Conservation (phyloP, 306 rosid genomes). For the Mimosa pudica region DNA sequence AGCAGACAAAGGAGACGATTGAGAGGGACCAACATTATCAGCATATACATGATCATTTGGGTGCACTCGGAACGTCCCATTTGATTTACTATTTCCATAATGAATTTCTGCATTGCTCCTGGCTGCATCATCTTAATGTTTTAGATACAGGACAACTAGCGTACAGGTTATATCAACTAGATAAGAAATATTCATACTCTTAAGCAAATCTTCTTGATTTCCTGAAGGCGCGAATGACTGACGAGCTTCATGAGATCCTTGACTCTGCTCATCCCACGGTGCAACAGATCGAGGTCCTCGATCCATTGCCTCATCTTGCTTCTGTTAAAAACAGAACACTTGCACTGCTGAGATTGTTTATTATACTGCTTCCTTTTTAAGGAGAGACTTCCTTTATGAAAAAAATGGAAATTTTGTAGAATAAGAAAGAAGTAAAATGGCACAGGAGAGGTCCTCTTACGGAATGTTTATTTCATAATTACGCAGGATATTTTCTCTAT, state of each 20-base stretch:
- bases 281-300: conserved; percentile 45
- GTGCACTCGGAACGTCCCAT: conserved; percentile 53
- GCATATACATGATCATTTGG: conserved; percentile 47
- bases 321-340: conserved; percentile 52
- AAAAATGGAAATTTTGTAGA: background rate
- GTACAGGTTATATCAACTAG: conserved; percentile 44
- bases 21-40: conserved; percentile 57
- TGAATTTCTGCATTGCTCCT: conserved; percentile 39
- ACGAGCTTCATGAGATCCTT: conserved; percentile 53
- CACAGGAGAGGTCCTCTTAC: background rate
- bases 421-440: background rate
- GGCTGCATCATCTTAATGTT: conserved; percentile 47
- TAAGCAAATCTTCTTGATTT: conserved; percentile 41
- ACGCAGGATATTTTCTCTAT: background rate
- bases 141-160: conserved; percentile 40
- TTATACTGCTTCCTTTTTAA: conserved; percentile 26
- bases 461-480: background rate
- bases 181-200: conserved; percentile 32
- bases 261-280: conserved; percentile 53
- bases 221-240: conserved; percentile 44
- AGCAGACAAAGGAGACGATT: conserved; percentile 60
- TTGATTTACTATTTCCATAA: conserved; percentile 45
- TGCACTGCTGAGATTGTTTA: conserved; percentile 21
- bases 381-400: background rate
- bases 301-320: conserved; percentile 51